Conservation (phyloP, 768 basidiomycete species). For the Lentinula sp. region DNA sequence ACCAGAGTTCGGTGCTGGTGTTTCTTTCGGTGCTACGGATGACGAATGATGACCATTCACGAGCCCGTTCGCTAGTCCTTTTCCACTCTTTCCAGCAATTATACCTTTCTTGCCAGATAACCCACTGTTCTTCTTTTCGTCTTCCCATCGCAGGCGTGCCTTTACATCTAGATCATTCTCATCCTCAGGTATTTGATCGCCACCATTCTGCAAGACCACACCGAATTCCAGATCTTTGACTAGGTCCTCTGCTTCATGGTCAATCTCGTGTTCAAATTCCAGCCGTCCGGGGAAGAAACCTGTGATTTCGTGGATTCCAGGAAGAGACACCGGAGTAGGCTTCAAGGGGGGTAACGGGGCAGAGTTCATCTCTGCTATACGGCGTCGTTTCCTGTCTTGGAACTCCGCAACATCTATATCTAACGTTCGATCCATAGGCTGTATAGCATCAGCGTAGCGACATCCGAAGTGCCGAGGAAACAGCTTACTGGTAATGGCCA, state of each 20-base stretch:
- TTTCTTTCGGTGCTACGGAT: neutral
- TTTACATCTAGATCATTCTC: conserved; percentile 72
- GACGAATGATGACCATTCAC: conserved; percentile 34
- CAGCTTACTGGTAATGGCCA: conserved; percentile 77
- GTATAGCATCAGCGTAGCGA: conserved; percentile 6
- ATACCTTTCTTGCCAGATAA: conserved; percentile 7
- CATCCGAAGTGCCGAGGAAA: conserved; percentile 1
- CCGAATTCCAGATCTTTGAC: conserved; percentile 97
- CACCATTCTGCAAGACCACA: conserved; percentile 78
- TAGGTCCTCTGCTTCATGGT: conserved; percentile 93
- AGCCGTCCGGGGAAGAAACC: conserved; percentile 95
- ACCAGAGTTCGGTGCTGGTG: conserved; percentile 27
- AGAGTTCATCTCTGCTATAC: conserved; percentile 77
- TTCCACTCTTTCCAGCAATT: conserved; percentile 31
- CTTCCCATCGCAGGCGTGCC: conserved; percentile 45
- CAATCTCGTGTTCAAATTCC: conserved; percentile 96
- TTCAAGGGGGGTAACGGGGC: conserved; percentile 54
- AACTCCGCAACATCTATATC: conserved; percentile 77
- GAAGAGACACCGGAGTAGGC: conserved; percentile 79
- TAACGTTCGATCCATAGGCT: conserved; percentile 58
- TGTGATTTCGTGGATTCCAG: conserved; percentile 87
- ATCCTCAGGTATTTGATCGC: conserved; percentile 74
- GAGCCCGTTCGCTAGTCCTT: conserved; percentile 35
- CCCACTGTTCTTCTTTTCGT: conserved; percentile 33
- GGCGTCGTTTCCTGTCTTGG: conserved; percentile 80